phyloP scores from a whole-genome alignment of 1,139 yeast genomes.

The Debaryomycetaceae sp. region DNA sequence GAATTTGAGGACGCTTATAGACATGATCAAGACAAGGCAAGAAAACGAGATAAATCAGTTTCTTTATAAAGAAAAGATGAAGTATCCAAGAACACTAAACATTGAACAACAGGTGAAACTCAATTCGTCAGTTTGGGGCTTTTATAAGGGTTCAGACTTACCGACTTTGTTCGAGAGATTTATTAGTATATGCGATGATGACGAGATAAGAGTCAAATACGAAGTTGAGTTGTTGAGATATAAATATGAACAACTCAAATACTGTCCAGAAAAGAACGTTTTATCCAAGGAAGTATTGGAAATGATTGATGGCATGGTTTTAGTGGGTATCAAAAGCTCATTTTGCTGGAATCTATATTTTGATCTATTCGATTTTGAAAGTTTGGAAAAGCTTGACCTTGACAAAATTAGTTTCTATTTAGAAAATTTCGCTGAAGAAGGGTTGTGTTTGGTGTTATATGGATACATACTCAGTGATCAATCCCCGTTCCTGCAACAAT shows the following conservation, averaged over 20 bases:
- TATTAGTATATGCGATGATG: constrained; percentile 63
- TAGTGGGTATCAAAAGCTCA: constrained; percentile 56
- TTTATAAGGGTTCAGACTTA: constrained; percentile 48
- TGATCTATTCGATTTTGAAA: constrained; percentile 67
- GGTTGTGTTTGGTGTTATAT: constrained; percentile 60
- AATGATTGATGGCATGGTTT: constrained; percentile 69
- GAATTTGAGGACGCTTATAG: constrained; percentile 50
- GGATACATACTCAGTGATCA: constrained; percentile 63
- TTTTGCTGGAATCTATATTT: constrained; percentile 74
- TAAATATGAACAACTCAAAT: constrained; percentile 49
- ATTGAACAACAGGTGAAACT: constrained; percentile 29
- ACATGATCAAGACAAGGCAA: constrained; percentile 42
- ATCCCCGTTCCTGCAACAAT: constrained; percentile 51
- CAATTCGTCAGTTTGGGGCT: constrained; percentile 46
- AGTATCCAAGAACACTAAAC: constrained; percentile 32
- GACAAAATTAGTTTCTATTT: constrained; percentile 48
- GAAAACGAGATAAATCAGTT: constrained; percentile 24
- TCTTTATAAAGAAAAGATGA: constrained; percentile 35
- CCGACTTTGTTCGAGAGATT: constrained; percentile 52
- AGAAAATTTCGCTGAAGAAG: constrained; percentile 55
- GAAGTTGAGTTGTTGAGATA: constrained; percentile 63
- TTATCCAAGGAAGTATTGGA: constrained; percentile 46
- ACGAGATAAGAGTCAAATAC: constrained; percentile 49
- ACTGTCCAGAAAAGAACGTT: constrained; percentile 35
- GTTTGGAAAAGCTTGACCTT: constrained; percentile 48